Conservation (phyloP, 2,329 filamentous ascomycete genomes). For the Nothomitra cinnamomea region DNA sequence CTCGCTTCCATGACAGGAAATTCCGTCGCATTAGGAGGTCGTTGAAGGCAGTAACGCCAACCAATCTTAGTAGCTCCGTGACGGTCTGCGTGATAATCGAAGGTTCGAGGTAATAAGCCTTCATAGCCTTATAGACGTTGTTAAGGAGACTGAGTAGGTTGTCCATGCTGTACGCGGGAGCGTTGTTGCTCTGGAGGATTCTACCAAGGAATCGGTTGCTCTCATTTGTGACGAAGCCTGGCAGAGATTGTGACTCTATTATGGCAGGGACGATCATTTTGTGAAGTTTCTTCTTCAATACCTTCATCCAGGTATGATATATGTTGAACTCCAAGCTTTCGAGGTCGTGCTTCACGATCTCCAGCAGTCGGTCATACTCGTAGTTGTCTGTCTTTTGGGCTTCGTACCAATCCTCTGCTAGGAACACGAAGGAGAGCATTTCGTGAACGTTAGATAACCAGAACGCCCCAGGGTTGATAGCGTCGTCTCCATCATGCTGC, state of each 20-base stretch:
- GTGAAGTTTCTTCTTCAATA: slow-evolving; percentile 95
- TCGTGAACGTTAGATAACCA: slow-evolving; percentile 99
- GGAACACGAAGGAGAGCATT: slow-evolving; percentile 98
- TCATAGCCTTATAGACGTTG: slow-evolving; percentile 97
- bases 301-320: slow-evolving; percentile 99
- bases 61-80: slow-evolving; percentile 79
- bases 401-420: slow-evolving; percentile 98
- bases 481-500: slow-evolving; percentile 94
- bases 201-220: slow-evolving; percentile 97
- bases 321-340: slow-evolving; percentile 99
- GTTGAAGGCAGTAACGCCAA: slow-evolving; percentile 96
- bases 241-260: slow-evolving; percentile 95
- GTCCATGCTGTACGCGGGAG: slow-evolving; percentile 98
- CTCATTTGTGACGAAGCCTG: slow-evolving; percentile 96
- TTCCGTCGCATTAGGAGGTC: slow-evolving; percentile 94
- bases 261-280: slow-evolving; percentile 99
- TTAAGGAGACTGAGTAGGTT: slow-evolving; percentile 90
- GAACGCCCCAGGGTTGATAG: slow-evolving; percentile 92
- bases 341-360: slow-evolving; percentile 97
- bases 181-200: slow-evolving; percentile 74
- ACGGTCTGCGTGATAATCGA: slow-evolving; percentile 91
- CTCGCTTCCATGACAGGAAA: slow-evolving; percentile 98
- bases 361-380: slow-evolving; percentile 90
- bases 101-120: slow-evolving; percentile 93
- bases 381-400: slow-evolving; percentile 98